phyloP scores from a whole-genome alignment of 2,329 filamentous ascomycete genomes.

The Stromatinia cepivora region DNA sequence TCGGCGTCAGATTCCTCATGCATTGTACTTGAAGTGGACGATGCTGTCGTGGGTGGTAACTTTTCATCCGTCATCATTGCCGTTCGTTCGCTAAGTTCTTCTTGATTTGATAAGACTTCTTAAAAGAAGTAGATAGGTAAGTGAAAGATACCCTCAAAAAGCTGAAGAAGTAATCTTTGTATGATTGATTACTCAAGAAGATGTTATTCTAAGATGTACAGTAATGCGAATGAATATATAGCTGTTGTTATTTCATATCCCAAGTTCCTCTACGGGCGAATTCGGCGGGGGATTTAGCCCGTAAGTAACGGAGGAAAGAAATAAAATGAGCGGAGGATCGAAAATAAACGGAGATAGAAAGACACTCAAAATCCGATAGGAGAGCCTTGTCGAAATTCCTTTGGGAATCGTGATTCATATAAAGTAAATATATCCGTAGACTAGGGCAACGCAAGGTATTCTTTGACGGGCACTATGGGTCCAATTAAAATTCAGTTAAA shows the following conservation, averaged over 20 bases:
- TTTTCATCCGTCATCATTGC: constrained; percentile 12
- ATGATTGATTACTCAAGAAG: background rate
- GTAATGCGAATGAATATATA: background rate
- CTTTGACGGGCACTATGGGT: background rate
- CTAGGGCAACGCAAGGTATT: background rate
- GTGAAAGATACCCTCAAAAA: background rate
- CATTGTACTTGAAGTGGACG: constrained; percentile 3
- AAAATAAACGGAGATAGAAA: background rate
- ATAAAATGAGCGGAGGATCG: background rate
- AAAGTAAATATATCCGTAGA: background rate
- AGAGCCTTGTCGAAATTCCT: background rate
- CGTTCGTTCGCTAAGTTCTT: background rate
- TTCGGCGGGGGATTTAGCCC: background rate
- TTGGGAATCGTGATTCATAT: background rate
- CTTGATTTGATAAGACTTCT: background rate
- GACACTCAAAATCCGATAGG: background rate
- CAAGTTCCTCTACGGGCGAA: background rate
- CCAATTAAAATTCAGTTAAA: background rate
- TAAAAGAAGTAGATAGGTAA: background rate
- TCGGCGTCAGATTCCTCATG: background rate
- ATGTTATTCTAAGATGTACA: background rate
- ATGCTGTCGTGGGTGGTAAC: constrained; percentile 6
- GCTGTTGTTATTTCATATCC: background rate
- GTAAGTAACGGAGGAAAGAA: background rate
- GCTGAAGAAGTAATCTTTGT: background rate